Conservation (phyloP, 1,284 basidiomycete genomes). For the Ceratobasidium sp. region DNA sequence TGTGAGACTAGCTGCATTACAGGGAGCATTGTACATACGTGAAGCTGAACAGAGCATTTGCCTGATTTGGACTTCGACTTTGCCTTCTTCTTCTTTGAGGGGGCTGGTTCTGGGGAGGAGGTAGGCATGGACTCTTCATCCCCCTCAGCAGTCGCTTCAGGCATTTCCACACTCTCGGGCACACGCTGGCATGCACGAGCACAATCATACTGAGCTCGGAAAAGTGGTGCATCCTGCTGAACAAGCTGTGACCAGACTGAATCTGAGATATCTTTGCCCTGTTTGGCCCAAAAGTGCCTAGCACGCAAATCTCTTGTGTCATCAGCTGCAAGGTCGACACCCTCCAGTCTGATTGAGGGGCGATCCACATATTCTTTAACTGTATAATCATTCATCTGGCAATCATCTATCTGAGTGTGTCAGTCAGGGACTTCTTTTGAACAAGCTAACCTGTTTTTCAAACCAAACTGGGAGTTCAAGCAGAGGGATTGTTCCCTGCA, state of each 20-base stretch:
- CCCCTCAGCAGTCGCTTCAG: too few species aligned
- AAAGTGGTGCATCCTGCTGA: neutral
- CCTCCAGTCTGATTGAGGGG: neutral
- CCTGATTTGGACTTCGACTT: neutral
- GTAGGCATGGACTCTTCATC: neutral
- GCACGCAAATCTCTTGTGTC: slow-evolving; percentile 13
- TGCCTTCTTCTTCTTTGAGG: neutral
- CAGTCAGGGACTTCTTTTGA: neutral
- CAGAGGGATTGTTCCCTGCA: too few species aligned
- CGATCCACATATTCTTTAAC: slow-evolving; percentile 1
- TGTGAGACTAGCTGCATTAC: too few species aligned
- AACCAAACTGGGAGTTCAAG: neutral
- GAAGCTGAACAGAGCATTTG: neutral
- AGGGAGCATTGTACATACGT: neutral
- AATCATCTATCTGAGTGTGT: too few species aligned
- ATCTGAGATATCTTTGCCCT: neutral
- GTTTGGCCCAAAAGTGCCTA: neutral
- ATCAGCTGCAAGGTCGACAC: neutral
- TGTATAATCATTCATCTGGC: slow-evolving; percentile 8
- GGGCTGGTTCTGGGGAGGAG: neutral
- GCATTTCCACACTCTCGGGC: too few species aligned
- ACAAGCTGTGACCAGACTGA: neutral
- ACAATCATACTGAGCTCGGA: neutral
- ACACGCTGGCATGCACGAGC: slow-evolving; percentile 6
- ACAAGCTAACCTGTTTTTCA: neutral